These are phyloP conservation scores for Termitomyces sp. DNA, from an alignment of 768 basidiomycete genomes.

Conservation along the genomic window DNA sequence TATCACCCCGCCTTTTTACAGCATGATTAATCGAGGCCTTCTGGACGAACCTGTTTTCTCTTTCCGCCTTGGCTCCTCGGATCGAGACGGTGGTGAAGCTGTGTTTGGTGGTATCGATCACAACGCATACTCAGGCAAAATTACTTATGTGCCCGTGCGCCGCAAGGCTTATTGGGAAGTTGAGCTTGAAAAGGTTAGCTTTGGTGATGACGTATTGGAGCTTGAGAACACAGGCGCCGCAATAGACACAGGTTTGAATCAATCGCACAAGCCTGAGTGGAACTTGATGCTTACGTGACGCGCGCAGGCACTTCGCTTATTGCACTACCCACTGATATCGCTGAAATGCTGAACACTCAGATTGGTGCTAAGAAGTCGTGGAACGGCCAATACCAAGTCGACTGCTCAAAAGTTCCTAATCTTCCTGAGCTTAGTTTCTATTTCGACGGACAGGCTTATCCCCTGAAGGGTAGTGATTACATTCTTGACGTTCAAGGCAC, in stretches of 20 bases:
- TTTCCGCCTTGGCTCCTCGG: constrained; percentile 86
- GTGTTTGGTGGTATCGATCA: constrained; percentile 88
- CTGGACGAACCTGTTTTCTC: constrained; percentile 87
- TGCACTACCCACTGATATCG: constrained; percentile 88
- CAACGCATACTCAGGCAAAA: constrained; percentile 69
- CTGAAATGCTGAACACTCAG: constrained; percentile 94
- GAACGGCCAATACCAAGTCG: constrained; percentile 94
- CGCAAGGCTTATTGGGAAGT: constrained; percentile 99
- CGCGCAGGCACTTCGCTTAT: constrained; percentile 93
- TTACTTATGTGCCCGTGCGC: constrained; percentile 85
- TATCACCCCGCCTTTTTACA: constrained; percentile 92
- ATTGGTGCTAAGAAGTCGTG: constrained; percentile 93
- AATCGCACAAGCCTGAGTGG: not conserved
- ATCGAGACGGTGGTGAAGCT: constrained; percentile 86
- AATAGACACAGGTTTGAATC: constrained; percentile 70
- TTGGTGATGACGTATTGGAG: constrained; percentile 85
- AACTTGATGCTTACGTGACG: constrained; percentile 22
- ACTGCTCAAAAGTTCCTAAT: constrained; percentile 77
- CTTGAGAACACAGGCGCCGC: constrained; percentile 92
- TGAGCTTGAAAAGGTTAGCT: constrained; percentile 79
- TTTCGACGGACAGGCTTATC: constrained; percentile 77
- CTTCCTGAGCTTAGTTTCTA: constrained; percentile 83
- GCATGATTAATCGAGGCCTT: constrained; percentile 78
- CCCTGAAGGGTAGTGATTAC: constrained; percentile 82
- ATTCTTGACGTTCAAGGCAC: constrained; percentile 86